Percentiles rank a stretch among this genome's conserved stretches.
Evolutionary conservation across 768 basidiomycete species (phyloP).

Genomic region (Myochromella boudieri): DNA sequence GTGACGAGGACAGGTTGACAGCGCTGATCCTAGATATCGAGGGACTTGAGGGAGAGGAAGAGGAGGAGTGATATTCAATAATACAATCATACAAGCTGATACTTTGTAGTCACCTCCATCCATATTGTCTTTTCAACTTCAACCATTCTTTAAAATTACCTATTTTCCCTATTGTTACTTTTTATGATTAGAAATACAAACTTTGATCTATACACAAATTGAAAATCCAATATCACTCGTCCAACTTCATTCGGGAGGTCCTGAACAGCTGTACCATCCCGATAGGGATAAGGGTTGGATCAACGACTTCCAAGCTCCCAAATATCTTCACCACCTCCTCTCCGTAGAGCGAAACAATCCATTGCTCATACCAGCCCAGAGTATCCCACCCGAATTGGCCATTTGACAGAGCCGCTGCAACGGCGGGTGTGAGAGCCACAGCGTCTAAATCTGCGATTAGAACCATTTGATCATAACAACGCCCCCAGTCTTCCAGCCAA

Average conservation of each 20-base stretch:
- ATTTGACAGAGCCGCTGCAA: slow-evolving; percentile 1
- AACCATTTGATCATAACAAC: slow-evolving; percentile 11
- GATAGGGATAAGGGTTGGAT: slow-evolving; percentile 37
- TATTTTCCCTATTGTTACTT: no score
- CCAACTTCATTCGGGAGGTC: slow-evolving; percentile 31
- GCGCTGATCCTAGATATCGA: no score
- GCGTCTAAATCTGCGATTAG: not conserved
- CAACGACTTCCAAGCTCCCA: slow-evolving; percentile 38
- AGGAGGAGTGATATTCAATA: no score
- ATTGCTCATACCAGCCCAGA: slow-evolving; percentile 30
- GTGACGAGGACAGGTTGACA: no score
- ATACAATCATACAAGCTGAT: no score
- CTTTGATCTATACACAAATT: no score
- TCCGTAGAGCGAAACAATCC: slow-evolving; percentile 38
- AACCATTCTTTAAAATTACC: no score
- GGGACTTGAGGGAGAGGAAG: no score
- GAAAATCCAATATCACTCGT: slow-evolving; percentile 27
- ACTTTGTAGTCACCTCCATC: no score
- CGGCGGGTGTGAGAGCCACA: slow-evolving; percentile 5
- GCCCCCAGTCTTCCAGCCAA: slow-evolving; percentile 14
- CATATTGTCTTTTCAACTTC: no score
- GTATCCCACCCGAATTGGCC: slow-evolving; percentile 7
- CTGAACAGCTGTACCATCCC: slow-evolving; percentile 41
- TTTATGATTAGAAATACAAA: no score
- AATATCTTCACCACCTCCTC: slow-evolving; percentile 38